phyloP scores from a whole-genome alignment of 1,139 yeast genomes.

The Debaryomyces udenii region DNA sequence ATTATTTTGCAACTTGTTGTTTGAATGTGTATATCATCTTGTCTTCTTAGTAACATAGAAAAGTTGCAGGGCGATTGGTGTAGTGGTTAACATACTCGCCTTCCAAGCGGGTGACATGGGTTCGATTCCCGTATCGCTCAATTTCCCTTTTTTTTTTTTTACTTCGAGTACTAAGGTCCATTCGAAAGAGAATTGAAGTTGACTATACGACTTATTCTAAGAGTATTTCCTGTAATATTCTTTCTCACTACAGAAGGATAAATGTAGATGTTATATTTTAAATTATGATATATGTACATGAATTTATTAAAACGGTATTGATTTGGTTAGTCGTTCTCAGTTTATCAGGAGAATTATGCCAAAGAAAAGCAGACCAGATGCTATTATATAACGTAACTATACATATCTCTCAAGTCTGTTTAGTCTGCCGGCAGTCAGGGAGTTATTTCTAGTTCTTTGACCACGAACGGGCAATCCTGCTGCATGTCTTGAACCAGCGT shows the following conservation, averaged over 20 bases:
- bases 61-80: slow-evolving; percentile 48
- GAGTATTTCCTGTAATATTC: background rate
- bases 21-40: no score
- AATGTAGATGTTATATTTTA: background rate
- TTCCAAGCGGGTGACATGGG: slow-evolving; percentile 84
- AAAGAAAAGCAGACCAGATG: no score
- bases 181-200: no score
- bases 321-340: no score
- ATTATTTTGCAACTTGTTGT: no score
- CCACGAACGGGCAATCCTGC: slow-evolving; percentile 91
- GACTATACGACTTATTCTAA: no score
- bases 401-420: slow-evolving; percentile 68
- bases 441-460: slow-evolving; percentile 90
- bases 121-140: slow-evolving; percentile 84
- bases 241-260: background rate
- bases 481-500: slow-evolving; percentile 88
- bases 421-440: slow-evolving; percentile 83
- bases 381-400: background rate
- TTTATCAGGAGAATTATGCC: no score
- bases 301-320: no score
- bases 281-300: no score
- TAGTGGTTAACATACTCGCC: slow-evolving; percentile 62
- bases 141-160: slow-evolving; percentile 26
- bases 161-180: no score
- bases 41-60: no score